These are phyloP conservation scores for Ilyonectria sp. DNA, from an alignment of 2,329 filamentous ascomycete species.

Conservation along the genomic window DNA sequence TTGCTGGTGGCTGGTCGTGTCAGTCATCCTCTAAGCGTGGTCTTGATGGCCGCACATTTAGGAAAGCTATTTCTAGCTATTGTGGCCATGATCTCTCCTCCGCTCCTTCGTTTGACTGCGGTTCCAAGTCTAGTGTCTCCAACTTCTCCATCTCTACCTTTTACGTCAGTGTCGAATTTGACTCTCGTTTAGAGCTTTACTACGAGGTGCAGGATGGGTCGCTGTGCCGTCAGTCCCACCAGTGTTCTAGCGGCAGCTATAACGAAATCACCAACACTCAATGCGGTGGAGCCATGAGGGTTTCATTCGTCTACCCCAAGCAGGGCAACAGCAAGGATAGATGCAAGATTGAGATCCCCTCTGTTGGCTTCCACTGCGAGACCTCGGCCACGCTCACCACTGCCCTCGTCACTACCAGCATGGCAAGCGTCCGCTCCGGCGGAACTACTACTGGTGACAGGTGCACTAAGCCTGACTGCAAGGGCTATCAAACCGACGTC, in stretches of 20 bases:
- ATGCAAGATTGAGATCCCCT: slow-evolving; percentile 81
- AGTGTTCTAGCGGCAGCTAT: slow-evolving; percentile 74
- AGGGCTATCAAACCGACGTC: no score
- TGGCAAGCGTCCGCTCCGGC: slow-evolving; percentile 6
- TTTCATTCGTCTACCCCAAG: slow-evolving; percentile 78
- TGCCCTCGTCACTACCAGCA: slow-evolving; percentile 36
- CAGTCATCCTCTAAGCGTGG: slow-evolving; percentile 72
- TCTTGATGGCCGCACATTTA: slow-evolving; percentile 66
- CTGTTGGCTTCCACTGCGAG: slow-evolving; percentile 11
- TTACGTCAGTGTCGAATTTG: slow-evolving; percentile 80
- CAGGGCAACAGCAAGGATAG: slow-evolving; percentile 69
- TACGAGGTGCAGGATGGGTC: slow-evolving; percentile 89
- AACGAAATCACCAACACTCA: slow-evolving; percentile 85
- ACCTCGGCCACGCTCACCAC: slow-evolving; percentile 21
- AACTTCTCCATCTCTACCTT: slow-evolving; percentile 84
- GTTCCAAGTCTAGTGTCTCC: slow-evolving; percentile 45
- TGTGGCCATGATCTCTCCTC: slow-evolving; percentile 61
- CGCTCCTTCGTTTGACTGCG: slow-evolving; percentile 72
- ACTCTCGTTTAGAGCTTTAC: slow-evolving; percentile 86
- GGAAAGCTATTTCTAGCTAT: slow-evolving; percentile 74
- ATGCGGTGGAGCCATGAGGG: slow-evolving; percentile 91
- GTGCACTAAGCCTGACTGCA: no score
- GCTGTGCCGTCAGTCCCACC: slow-evolving; percentile 82
- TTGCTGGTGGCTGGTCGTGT: slow-evolving; percentile 79
- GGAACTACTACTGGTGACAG: slow-evolving; percentile 3